Percentiles rank a stretch among this genome's conserved stretches.
Conservation (phyloP, 805 yeast genomes). For the Candida mattraensis region DNA sequence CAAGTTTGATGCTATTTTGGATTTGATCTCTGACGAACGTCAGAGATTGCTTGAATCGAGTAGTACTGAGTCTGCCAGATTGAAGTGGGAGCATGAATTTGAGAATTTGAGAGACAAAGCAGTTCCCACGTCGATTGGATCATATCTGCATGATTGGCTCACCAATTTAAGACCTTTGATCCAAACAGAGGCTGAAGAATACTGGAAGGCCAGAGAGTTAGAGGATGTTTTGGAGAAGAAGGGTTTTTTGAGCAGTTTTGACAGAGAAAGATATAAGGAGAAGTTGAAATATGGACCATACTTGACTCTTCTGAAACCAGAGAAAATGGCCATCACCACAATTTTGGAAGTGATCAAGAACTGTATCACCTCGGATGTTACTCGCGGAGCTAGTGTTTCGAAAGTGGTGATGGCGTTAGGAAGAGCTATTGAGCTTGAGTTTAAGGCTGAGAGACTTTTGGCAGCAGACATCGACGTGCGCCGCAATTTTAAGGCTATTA, state of each 20-base stretch:
- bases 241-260: constrained; percentile 11
- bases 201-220: constrained; percentile 45
- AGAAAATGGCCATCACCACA: constrained; percentile 79
- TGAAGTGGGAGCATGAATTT: constrained; percentile 83
- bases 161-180: constrained; percentile 69
- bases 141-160: constrained; percentile 83
- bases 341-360: constrained; percentile 77
- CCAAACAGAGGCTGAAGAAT: constrained; percentile 59
- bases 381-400: constrained; percentile 82
- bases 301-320: constrained; percentile 67
- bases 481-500: constrained; percentile 51
- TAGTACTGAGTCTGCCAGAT: constrained; percentile 82
- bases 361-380: constrained; percentile 70
- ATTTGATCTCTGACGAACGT: constrained; percentile 69
- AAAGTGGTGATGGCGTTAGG: constrained; percentile 82
- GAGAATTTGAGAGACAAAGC: constrained; percentile 46
- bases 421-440: constrained; percentile 80
- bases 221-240: constrained; percentile 24
- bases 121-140: constrained; percentile 62
- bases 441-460: constrained; percentile 65
- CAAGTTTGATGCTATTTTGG: constrained; percentile 65
- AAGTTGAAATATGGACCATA: constrained; percentile 74
- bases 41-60: constrained; percentile 74
- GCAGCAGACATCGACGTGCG: constrained; percentile 55
- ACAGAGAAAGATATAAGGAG: constrained; percentile 26